Evolutionary conservation across 805 yeast genomes (phyloP), one percentile per base, ranked within the genome.

Genomic region (Yarrowia sp.): DNA sequence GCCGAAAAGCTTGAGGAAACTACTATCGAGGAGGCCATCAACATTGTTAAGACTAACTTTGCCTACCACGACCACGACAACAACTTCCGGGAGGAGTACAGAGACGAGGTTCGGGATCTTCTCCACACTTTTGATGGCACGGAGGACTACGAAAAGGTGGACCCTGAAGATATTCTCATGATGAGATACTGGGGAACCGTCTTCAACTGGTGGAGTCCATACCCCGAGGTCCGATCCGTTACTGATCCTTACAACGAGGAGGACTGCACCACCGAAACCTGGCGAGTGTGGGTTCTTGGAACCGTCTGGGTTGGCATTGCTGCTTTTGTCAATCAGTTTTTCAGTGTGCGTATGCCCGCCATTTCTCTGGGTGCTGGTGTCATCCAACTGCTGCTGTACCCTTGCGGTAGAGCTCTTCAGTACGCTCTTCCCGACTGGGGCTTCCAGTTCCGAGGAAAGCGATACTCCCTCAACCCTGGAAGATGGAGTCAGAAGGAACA

Each of bases 401-500:
- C 89, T 3, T 68, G 82, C 40, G 90, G 90, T 67, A 49, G 51
- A 28, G 28, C 66, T 12, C 52, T 68, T 9, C 61, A 54, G 46
- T 38, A 54, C 14, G 35, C 26, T 36, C 61, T 54, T 54, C 61
- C 61, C 16, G 80, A 79, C 62, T 76, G 74, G 73, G 77, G 79
- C 9, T 71, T 81, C 68, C 76, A 71, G 5, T 63, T 79, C 65
- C 69, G 71, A 46, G 80, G 84, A 61, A 74, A 70, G 35, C 75
- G 79, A 71, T 73, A 74, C 68, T 77, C 79, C 8, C 72, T 85
- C 64, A 84, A 84, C 71, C 87, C 87, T 2, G 88, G 89, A 12
- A 86, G 87, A 8, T 87, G 88, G 87, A 75, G 79, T 32, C 77
- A 73, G 67, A 86, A 86, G 70, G 90, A 87, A 70, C 90, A 86